Percentiles rank a stretch among this genome's conserved stretches.
Conservation (phyloP, 139 green algal species). For the Coelastrella sp. region DNA sequence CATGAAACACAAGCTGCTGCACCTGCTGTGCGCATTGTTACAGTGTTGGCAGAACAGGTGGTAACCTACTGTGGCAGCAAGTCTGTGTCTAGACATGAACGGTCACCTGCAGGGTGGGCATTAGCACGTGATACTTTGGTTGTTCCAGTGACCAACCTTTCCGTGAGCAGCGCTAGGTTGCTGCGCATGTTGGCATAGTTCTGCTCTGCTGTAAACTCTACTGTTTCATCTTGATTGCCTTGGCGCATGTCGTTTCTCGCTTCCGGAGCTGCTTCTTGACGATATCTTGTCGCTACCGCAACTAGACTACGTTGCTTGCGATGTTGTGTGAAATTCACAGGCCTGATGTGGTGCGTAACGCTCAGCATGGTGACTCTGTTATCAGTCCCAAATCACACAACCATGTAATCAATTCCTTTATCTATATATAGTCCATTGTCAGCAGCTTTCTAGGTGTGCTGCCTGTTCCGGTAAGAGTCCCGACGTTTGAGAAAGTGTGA, state of each 20-base stretch:
- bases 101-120: neutral
- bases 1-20: too few relatives aligned
- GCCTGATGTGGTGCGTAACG: neutral
- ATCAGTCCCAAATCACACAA: too few relatives aligned
- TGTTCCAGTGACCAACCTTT: neutral
- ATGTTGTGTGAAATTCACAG: neutral
- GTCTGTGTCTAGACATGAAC: too few relatives aligned
- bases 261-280: neutral
- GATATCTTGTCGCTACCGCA: neutral
- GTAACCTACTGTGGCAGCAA: too few relatives aligned
- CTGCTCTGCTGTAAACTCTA: neutral
- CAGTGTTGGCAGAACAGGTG: too few relatives aligned
- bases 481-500: too few relatives aligned
- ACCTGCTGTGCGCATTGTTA: too few relatives aligned
- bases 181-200: slow-evolving; percentile 36
- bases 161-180: neutral
- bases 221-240: neutral
- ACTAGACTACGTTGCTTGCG: neutral
- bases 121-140: neutral
- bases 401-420: too few relatives aligned
- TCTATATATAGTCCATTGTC: too few relatives aligned
- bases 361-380: neutral
- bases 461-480: too few relatives aligned
- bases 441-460: too few relatives aligned
- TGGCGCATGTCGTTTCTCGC: neutral